These are phyloP conservation scores for Tubosaeta brunneosetosa DNA, from an alignment of 768 basidiomycete genomes.

Conservation along the genomic window DNA sequence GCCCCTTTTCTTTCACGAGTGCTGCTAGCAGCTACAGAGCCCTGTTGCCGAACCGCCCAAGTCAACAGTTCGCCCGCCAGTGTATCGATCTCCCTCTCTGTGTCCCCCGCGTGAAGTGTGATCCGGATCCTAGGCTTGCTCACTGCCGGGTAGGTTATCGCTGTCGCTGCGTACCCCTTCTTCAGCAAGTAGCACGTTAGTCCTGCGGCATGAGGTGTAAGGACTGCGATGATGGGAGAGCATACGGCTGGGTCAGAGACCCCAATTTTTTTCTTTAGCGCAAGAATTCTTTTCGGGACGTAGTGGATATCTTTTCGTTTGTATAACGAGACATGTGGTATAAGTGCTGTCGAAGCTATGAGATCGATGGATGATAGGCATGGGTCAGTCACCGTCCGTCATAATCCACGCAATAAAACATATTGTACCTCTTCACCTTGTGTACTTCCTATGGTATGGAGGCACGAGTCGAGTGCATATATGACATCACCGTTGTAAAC, in stretches of 20 bases:
- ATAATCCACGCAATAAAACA: background rate
- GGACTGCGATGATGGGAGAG: constrained; percentile 21
- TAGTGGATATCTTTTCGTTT: background rate
- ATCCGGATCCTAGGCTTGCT: constrained; percentile 14
- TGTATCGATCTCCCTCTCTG: constrained; percentile 13
- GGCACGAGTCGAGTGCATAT: constrained; percentile 41
- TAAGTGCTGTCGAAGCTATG: constrained; percentile 14
- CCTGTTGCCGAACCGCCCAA: constrained; percentile 9
- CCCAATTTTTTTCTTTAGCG: background rate
- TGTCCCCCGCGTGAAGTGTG: constrained; percentile 14
- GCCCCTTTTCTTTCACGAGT: background rate
- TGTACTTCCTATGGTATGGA: constrained; percentile 9
- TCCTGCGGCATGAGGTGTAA: constrained; percentile 5
- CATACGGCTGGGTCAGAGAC: background rate
- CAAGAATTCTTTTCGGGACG: constrained; percentile 6
- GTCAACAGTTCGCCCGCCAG: constrained; percentile 7
- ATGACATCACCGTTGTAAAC: constrained; percentile 20
- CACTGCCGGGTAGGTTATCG: constrained; percentile 13
- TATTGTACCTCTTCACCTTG: constrained; percentile 17
- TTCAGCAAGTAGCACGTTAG: constrained; percentile 11
- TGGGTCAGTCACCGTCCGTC: background rate
- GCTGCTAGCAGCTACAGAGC: background rate
- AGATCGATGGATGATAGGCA: background rate
- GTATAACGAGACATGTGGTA: constrained; percentile 11
- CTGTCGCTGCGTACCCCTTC: constrained; percentile 11